A percentile compares a stretch with the other conserved stretches of the same genome.
phyloP scores from a whole-genome alignment of 2,329 filamentous ascomycete species.

The Cladorrhinum sp. region DNA sequence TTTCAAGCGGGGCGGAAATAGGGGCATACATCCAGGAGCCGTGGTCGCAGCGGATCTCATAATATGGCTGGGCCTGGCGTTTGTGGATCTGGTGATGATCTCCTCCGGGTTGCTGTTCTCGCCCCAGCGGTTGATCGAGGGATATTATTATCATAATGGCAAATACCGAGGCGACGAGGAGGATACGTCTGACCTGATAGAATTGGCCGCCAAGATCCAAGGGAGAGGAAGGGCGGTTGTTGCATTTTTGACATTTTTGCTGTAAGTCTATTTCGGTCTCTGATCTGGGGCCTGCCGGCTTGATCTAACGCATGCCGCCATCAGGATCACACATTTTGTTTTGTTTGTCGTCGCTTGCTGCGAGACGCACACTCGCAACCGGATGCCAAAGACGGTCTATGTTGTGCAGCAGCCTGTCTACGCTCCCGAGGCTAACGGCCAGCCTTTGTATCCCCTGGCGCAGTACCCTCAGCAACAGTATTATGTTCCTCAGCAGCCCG shows the following conservation, averaged over 20 bases:
- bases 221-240: not conserved
- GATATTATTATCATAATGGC: not conserved
- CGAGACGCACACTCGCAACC: conserved; percentile 13
- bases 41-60: conserved; percentile 24
- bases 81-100: not conserved
- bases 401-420: not conserved
- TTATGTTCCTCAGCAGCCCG: not conserved
- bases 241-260: not conserved
- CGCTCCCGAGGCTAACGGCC: not conserved
- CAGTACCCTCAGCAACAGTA: not conserved
- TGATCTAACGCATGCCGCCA: not conserved
- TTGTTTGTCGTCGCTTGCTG: conserved; percentile 18
- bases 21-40: conserved; percentile 32
- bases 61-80: conserved; percentile 12
- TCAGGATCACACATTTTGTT: conserved; percentile 15
- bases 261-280: not conserved
- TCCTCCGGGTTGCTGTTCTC: not conserved
- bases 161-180: not conserved
- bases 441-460: not conserved
- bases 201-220: not conserved
- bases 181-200: not conserved
- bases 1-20: conserved; percentile 12
- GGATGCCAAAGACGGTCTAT: conserved; percentile 5
- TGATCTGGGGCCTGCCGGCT: not conserved
- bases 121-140: not conserved